phyloP scores from a whole-genome alignment of 345 rosid species.

The Punica granatum region DNA sequence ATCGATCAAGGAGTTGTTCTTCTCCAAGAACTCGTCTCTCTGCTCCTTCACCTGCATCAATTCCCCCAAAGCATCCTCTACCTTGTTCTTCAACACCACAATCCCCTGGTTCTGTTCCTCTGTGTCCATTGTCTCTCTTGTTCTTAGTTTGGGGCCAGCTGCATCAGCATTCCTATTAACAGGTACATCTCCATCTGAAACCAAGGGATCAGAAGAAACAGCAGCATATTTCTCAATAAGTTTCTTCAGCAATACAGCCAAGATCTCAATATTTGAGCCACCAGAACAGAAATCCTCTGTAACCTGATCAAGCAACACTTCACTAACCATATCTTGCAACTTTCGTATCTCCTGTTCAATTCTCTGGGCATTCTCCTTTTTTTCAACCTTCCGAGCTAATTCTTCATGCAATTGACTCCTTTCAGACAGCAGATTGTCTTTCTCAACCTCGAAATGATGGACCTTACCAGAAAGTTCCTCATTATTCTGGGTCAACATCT shows the following conservation, averaged over 20 bases:
- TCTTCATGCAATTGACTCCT: constrained; percentile 41
- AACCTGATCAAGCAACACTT: constrained; percentile 48
- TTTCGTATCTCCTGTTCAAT: constrained; percentile 42
- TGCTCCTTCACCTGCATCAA: constrained; percentile 56
- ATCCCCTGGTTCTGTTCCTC: constrained; percentile 28
- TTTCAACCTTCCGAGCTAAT: constrained; percentile 41
- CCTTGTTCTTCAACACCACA: constrained; percentile 46
- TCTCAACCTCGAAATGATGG: constrained; percentile 47
- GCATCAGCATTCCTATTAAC: constrained; percentile 19
- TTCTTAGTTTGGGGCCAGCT: constrained; percentile 26
- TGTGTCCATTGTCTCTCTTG: constrained; percentile 29
- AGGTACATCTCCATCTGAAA: constrained; percentile 14
- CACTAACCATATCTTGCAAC: constrained; percentile 50
- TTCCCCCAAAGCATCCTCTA: constrained; percentile 52
- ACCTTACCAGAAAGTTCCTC: constrained; percentile 36
- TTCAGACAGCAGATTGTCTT: constrained; percentile 45
- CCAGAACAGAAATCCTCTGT: constrained; percentile 30
- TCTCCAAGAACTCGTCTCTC: constrained; percentile 54
- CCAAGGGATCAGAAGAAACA: constrained; percentile 22
- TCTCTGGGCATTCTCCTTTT: constrained; percentile 35
- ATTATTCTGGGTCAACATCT: constrained; percentile 32
- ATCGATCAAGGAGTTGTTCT: constrained; percentile 45
- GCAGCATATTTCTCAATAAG: constrained; percentile 51
- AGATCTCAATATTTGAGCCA: constrained; percentile 36
- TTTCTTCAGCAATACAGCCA: constrained; percentile 59